Conservation (phyloP, 345 rosid genomes). For the Hevea brasiliensis region DNA sequence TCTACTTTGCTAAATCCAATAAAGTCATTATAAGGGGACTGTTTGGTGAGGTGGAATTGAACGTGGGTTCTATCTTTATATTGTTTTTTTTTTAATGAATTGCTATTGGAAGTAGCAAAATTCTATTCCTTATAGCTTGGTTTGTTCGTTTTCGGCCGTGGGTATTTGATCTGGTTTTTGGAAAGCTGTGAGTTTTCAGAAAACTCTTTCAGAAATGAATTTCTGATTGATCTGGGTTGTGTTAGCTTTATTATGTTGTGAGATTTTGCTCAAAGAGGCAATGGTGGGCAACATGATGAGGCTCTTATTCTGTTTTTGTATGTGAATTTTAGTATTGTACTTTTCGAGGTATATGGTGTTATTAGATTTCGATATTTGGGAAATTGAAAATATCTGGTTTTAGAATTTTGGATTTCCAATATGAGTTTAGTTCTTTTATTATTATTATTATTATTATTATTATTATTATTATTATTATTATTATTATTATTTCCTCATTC, state of each 20-base stretch:
- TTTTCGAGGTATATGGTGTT: conserved; percentile 8
- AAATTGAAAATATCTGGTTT: conserved; percentile 11
- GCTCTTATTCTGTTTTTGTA: conserved; percentile 9
- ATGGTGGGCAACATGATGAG: conserved; percentile 11
- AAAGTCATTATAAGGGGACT: background rate
- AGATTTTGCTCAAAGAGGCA: conserved; percentile 20
- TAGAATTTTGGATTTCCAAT: conserved; percentile 22
- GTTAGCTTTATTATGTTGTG: conserved; percentile 7
- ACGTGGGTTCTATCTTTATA: background rate
- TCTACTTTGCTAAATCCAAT: conserved; percentile 18
- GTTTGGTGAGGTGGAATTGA: conserved; percentile 7
- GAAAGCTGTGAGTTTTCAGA: conserved; percentile 14
- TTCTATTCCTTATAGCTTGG: conserved; percentile 7
- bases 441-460: conserved; percentile 1
- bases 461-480: background rate
- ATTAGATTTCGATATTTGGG: conserved; percentile 18
- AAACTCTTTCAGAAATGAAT: background rate
- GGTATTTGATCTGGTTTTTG: conserved; percentile 42
- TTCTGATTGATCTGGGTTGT: conserved; percentile 23
- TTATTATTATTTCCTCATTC: background rate
- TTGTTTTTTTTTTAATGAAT: background rate
- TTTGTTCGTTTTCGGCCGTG: background rate
- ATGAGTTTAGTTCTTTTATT: background rate
- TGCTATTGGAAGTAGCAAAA: conserved; percentile 5
- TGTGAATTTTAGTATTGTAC: conserved; percentile 9